Evolutionary conservation across 2,329 filamentous ascomycete species (phyloP), one percentile per base, ranked within the genome.

Genomic region (Colletotrichum horii): DNA sequence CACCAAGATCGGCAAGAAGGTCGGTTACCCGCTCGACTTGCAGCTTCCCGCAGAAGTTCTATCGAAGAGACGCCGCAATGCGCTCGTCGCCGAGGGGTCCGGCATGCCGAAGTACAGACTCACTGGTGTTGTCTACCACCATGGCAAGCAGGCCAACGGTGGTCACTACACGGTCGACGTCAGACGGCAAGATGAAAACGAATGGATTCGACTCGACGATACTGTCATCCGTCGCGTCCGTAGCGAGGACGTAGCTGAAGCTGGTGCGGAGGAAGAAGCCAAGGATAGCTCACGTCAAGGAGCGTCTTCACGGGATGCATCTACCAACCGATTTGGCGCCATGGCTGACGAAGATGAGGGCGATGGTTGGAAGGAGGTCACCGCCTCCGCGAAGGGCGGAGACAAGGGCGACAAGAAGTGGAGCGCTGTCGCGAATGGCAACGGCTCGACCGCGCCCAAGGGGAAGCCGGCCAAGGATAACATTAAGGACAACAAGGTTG

Each of bases 101-200:
- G 91, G 92, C 3, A 88, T 95, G 75, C 96, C 96, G 6, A 94
- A 93, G 82, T 99, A 98, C 84, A 93, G 92, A 66, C 91, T 99
- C 16, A 97, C 93, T 77, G 94, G 94, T 24, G 97, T 98, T 34
- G 96, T 99, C 26, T 99, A 99, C 83, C 97, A 99, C 81, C 97
- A 99, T 80, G 97, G 97, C 76, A 98, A 98, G 88, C 98, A 97
- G 80, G 97, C 97, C 43, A 97, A 94, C 78, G 96, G 95, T 68
- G 97, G 97, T 5, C 97, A 99, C 84, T 99, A 99, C 84, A 99
- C 97, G 2, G 96, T 97, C n/a, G 97, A 99, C 83, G 94, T 98
- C 55, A 93, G 96, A 74, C 94, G 97, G 67, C 96, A 98, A 84
- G 97, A 99, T 82, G 95, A 94, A n/a, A 92, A 92, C 26, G 96